These are phyloP conservation scores for Phytophthora agathidicida DNA, from an alignment of 352 stramenopile genomes.

Conservation along the genomic window DNA sequence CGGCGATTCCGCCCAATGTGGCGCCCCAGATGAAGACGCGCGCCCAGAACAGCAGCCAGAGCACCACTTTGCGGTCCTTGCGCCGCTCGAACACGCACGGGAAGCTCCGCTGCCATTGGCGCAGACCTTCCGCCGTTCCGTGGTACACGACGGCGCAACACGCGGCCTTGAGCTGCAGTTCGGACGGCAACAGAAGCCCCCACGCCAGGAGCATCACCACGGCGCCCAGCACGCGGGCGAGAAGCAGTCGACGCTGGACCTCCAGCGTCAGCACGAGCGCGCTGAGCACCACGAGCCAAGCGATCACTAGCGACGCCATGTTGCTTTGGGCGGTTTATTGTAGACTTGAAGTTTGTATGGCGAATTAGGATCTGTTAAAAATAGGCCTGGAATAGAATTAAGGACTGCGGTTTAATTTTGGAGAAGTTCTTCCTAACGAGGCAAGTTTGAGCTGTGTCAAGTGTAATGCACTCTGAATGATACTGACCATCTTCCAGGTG, in stretches of 20 bases:
- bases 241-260: slow-evolving; percentile 57
- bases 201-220: slow-evolving; percentile 47
- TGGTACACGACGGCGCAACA: slow-evolving; percentile 54
- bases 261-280: slow-evolving; percentile 63
- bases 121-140: slow-evolving; percentile 35
- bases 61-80: slow-evolving; percentile 44
- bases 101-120: slow-evolving; percentile 44
- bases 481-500: too few relatives aligned
- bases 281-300: slow-evolving; percentile 54
- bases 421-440: too few relatives aligned
- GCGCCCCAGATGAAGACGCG: slow-evolving; percentile 71
- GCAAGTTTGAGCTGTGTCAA: too few relatives aligned
- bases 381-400: too few relatives aligned
- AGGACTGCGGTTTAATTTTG: too few relatives aligned
- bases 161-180: slow-evolving; percentile 54
- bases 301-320: slow-evolving; percentile 33
- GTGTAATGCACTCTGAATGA: too few relatives aligned
- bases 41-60: slow-evolving; percentile 62
- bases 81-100: slow-evolving; percentile 37
- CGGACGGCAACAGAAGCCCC: slow-evolving; percentile 31
- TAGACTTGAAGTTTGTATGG: slow-evolving; percentile 15
- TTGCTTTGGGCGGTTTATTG: slow-evolving; percentile 16
- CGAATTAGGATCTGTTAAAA: too few relatives aligned
- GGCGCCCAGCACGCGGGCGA: slow-evolving; percentile 48
- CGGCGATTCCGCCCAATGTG: slow-evolving; percentile 39